Evolutionary conservation across 2,329 filamentous ascomycete species (phyloP), one percentile per base, ranked within the genome.

Genomic region (Blastomyces silverae): DNA sequence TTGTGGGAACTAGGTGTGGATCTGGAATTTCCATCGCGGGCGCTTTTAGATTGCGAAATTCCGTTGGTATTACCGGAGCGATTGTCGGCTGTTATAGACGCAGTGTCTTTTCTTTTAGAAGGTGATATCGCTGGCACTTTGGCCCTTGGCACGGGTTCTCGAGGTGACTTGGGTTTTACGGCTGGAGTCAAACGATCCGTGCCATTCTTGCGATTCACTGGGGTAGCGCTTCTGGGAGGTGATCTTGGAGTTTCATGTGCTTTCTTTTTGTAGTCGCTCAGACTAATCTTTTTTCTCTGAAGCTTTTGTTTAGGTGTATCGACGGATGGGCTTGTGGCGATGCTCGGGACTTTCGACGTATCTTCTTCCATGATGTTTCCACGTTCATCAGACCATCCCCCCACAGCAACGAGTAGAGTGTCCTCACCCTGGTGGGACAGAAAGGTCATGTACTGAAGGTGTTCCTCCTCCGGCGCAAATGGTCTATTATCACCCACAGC

Each of bases 371-470:
- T 79, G 68, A 76, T 78, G 75, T 74, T 77, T 66, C 79, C 80
- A 64, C 78, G 74, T 62, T 77, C 78, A 72, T 82, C 79, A 59
- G 82, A 81, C 76, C 83, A 83, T 68, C 83, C 82, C 62, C 83
- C 83, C 65, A 82, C 81, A 13, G 80, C 79, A 67, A 81, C 76
- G 61, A 84, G 73, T 64, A 82, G 76, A 53, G 79, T 80, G 69
- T 84, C 81, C 66, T 81, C 81, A 44, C 80, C 80, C 70, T 86
- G 82, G 72, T 85, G 84, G 64, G 82, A 83, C 63, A 84, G 75
- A 68, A 85, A 87, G 65, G 84, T 87, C 77, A 85, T 79, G 73
- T 87, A 87, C 71, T 87, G 85, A 62, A 85, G 77, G 69, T 81
- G 78, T 70, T 85, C 81, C 73, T 88, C 85, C 67, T 82, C 77